phyloP scores from a whole-genome alignment of 805 yeast species.

The Saturnispora saitoi region DNA sequence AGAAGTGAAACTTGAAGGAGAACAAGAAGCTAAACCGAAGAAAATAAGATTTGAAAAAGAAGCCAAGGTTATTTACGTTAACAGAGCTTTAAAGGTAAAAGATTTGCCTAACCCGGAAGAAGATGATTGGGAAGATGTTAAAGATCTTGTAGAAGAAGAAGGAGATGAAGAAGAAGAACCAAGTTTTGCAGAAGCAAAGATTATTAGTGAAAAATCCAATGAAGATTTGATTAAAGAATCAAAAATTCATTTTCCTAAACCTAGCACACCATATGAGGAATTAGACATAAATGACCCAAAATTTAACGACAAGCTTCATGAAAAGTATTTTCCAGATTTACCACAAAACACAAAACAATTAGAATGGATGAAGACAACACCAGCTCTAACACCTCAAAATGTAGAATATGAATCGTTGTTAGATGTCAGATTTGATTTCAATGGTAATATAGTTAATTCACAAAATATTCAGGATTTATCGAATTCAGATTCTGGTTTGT shows the following conservation, averaged over 20 bases:
- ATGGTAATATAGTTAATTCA: constrained; percentile 59
- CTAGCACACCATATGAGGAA: constrained; percentile 28
- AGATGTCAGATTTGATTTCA: constrained; percentile 80
- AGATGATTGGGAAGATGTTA: constrained; percentile 42
- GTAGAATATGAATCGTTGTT: constrained; percentile 46
- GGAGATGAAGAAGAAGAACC: constrained; percentile 31
- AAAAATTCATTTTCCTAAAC: constrained; percentile 58
- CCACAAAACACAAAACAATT: constrained; percentile 75
- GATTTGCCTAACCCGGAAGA: constrained; percentile 14
- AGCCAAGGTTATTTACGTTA: constrained; percentile 26
- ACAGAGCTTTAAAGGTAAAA: constrained; percentile 10
- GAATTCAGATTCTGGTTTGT: constrained; percentile 49
- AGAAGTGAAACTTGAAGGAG: background rate
- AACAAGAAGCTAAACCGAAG: constrained; percentile 13
- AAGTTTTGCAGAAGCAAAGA: constrained; percentile 34
- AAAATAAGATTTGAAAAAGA: constrained; percentile 26
- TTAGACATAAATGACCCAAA: constrained; percentile 66
- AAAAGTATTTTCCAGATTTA: constrained; percentile 80
- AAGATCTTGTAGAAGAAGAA: constrained; percentile 31
- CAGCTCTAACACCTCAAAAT: constrained; percentile 34
- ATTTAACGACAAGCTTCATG: constrained; percentile 70
- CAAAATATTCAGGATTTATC: constrained; percentile 17
- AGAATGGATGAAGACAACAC: constrained; percentile 78
- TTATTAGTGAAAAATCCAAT: constrained; percentile 29
- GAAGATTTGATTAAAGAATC: constrained; percentile 28